phyloP scores from a whole-genome alignment of 1,139 yeast genomes.

The Candida sp. region DNA sequence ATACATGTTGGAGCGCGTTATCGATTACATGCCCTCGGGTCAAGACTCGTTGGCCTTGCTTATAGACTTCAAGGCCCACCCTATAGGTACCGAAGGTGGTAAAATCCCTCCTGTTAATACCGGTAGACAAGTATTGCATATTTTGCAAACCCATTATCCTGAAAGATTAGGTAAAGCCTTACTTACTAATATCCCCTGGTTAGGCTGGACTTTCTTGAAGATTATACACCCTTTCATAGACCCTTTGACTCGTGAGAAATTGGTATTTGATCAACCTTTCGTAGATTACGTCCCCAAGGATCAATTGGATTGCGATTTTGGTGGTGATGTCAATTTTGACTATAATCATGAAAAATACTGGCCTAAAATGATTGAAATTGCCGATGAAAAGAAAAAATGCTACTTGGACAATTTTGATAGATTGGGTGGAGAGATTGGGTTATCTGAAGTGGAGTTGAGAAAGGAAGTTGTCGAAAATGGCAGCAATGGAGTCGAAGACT shows the following conservation, averaged over 20 bases:
- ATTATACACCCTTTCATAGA: slow-evolving; percentile 48
- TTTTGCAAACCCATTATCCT: slow-evolving; percentile 56
- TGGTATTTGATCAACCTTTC: slow-evolving; percentile 47
- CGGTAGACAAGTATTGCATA: slow-evolving; percentile 71
- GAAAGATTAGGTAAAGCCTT: slow-evolving; percentile 47
- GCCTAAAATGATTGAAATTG: slow-evolving; percentile 40
- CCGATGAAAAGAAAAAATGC: slow-evolving; percentile 30
- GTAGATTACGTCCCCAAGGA: slow-evolving; percentile 42
- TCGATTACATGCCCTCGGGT: slow-evolving; percentile 48
- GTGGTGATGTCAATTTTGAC: slow-evolving; percentile 40
- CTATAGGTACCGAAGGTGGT: slow-evolving; percentile 49
- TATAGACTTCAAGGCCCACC: slow-evolving; percentile 45
- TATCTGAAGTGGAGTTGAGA: slow-evolving; percentile 71
- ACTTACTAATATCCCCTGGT: slow-evolving; percentile 46
- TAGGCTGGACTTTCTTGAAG: slow-evolving; percentile 46
- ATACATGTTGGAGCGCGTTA: slow-evolving; percentile 45
- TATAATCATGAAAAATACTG: slow-evolving; percentile 43
- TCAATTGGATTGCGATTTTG: slow-evolving; percentile 46
- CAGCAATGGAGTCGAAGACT: too few species aligned
- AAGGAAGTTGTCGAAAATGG: too few species aligned
- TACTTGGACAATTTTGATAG: slow-evolving; percentile 36
- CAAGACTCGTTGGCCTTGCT: slow-evolving; percentile 46
- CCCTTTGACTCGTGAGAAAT: slow-evolving; percentile 47
- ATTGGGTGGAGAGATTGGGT: slow-evolving; percentile 39
- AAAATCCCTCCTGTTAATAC: slow-evolving; percentile 83